Conservation (phyloP, 306 rosid species). For the Parietaria judaica region DNA sequence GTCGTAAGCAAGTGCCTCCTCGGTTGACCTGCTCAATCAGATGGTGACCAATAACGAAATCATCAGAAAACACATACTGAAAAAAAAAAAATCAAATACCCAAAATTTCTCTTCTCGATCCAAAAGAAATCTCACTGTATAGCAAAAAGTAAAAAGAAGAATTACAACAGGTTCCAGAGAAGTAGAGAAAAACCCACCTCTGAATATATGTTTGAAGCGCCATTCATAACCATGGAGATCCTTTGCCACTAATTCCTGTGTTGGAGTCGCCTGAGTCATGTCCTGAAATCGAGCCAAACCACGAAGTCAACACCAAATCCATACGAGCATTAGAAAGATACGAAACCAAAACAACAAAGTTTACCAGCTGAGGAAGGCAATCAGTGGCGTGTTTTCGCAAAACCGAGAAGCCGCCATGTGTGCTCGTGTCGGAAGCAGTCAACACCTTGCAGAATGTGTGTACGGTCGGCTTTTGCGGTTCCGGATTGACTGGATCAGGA, state of each 20-base stretch:
- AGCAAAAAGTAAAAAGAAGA: background rate
- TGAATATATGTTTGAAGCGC: slow-evolving; percentile 91
- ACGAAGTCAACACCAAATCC: slow-evolving; percentile 1
- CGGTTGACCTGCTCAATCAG: slow-evolving; percentile 70
- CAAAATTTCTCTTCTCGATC: slow-evolving; percentile 1
- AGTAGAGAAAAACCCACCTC: slow-evolving; percentile 43
- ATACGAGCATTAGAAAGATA: background rate
- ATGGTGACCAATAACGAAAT: background rate
- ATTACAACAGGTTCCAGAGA: background rate
- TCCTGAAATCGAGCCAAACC: slow-evolving; percentile 42
- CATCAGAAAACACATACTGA: background rate
- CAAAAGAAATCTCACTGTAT: background rate
- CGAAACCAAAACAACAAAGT: background rate
- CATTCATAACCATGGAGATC: slow-evolving; percentile 94
- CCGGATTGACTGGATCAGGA: slow-evolving; percentile 39
- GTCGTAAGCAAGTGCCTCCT: slow-evolving; percentile 94
- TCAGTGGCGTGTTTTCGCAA: slow-evolving; percentile 88
- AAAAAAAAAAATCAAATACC: background rate
- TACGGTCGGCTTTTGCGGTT: slow-evolving; percentile 36
- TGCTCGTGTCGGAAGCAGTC: slow-evolving; percentile 93
- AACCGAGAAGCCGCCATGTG: slow-evolving; percentile 97
- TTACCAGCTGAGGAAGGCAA: slow-evolving; percentile 89
- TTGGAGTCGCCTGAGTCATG: slow-evolving; percentile 75
- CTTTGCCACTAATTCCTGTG: slow-evolving; percentile 84
- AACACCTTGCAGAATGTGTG: slow-evolving; percentile 75